Evolutionary conservation across 2,329 filamentous ascomycete genomes (phyloP).

Genomic region (Paracoccidioides brasiliensis): DNA sequence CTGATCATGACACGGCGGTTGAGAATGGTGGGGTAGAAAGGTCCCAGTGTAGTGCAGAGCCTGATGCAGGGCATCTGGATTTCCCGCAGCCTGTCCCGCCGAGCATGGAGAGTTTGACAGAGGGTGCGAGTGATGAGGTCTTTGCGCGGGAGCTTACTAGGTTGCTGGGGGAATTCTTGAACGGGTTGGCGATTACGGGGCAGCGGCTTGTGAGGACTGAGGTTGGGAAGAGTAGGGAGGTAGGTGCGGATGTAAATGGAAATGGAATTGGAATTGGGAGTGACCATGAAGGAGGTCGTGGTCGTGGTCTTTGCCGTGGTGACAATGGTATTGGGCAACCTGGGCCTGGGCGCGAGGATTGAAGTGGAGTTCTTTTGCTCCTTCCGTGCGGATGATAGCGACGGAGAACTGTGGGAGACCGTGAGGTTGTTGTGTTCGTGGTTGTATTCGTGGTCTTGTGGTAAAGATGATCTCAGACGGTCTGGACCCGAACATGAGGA

Average conservation of each 20-base stretch:
- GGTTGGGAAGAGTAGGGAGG: constrained; percentile 1
- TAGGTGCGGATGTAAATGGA: not conserved
- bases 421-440: no score
- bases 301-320: not conserved
- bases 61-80: not conserved
- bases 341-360: no score
- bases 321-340: no score
- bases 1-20: not conserved
- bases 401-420: no score
- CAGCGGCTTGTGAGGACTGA: constrained; percentile 17
- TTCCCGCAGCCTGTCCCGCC: constrained; percentile 30
- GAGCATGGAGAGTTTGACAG: constrained; percentile 25
- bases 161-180: constrained; percentile 28
- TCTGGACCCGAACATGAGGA: no score
- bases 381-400: no score
- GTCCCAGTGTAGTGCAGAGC: not conserved
- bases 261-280: not conserved
- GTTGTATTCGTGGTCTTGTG: no score
- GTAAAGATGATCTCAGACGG: no score
- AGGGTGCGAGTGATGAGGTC: constrained; percentile 24
- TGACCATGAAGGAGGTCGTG: not conserved
- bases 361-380: no score
- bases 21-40: not conserved
- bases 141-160: constrained; percentile 30
- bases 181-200: constrained; percentile 25